Percentiles rank a stretch among this genome's conserved stretches.
Conservation (phyloP, 495 filamentous ascomycete species). For the Aspergillus asperescens region DNA sequence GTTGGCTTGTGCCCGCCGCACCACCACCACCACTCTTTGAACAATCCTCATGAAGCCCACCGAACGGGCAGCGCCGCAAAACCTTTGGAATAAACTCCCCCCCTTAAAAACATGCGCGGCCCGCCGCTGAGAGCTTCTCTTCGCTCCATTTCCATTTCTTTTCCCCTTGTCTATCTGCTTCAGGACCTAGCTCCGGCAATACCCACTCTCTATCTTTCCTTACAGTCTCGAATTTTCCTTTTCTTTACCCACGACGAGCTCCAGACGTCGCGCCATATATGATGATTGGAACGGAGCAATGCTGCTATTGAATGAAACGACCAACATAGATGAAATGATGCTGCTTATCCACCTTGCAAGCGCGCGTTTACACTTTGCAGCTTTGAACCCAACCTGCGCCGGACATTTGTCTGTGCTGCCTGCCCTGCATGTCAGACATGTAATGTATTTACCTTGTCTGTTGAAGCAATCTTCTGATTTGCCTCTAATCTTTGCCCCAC, state of each 20-base stretch:
- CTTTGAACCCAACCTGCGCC: slow-evolving; percentile 5
- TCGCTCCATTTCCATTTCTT: slow-evolving; percentile 5
- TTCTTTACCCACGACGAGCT: slow-evolving; percentile 1
- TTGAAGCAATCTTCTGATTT: neutral
- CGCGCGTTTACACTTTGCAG: slow-evolving; percentile 9
- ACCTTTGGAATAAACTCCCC: no score
- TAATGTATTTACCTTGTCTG: neutral
- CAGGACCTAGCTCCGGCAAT: slow-evolving; percentile 11
- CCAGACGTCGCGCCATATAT: slow-evolving; percentile 11
- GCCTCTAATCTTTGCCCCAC: neutral
- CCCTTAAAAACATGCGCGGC: neutral
- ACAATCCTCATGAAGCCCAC: slow-evolving; percentile 2
- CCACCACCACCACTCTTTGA: slow-evolving; percentile 12
- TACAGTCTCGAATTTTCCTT: slow-evolving; percentile 7
- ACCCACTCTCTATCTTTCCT: slow-evolving; percentile 1
- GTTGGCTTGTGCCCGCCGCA: neutral
- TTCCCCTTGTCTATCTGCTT: slow-evolving; percentile 1
- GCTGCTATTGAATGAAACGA: slow-evolving; percentile 28
- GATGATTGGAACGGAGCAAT: slow-evolving; percentile 26
- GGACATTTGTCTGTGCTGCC: neutral
- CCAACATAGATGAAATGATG: slow-evolving; percentile 25
- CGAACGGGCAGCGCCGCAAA: neutral
- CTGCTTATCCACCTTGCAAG: slow-evolving; percentile 17
- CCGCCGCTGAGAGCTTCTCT: neutral
- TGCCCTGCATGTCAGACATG: slow-evolving; percentile 7